phyloP scores from a whole-genome alignment of 2,329 filamentous ascomycete species.

The Phaeosphaeriaceae sp. region DNA sequence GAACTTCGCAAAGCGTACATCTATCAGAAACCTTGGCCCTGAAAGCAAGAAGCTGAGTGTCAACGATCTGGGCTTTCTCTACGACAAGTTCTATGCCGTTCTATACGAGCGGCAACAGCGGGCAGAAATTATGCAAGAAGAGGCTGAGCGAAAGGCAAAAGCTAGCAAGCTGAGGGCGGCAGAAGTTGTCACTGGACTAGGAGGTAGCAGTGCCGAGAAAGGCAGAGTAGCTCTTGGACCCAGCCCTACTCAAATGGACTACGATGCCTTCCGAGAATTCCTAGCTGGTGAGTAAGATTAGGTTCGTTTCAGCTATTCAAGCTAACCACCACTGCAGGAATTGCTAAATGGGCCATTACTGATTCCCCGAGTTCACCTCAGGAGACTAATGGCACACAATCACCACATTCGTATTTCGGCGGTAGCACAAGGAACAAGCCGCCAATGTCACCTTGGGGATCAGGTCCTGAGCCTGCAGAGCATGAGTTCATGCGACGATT shows the following conservation, averaged over 20 bases:
- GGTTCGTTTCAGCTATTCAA: background rate
- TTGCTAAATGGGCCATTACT: constrained; percentile 91
- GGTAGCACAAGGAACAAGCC: constrained; percentile 49
- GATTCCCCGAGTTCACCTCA: constrained; percentile 75
- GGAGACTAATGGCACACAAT: constrained; percentile 57
- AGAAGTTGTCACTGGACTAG: constrained; percentile 57
- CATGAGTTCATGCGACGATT: constrained; percentile 93
- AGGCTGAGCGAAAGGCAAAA: constrained; percentile 72
- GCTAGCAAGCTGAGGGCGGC: constrained; percentile 64
- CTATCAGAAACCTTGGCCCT: constrained; percentile 91
- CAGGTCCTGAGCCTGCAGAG: constrained; percentile 76
- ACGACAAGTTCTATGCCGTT: constrained; percentile 92
- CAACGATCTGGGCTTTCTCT: constrained; percentile 87
- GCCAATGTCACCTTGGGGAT: constrained; percentile 63
- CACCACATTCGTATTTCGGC: constrained; percentile 65
- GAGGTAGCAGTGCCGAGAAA: constrained; percentile 70
- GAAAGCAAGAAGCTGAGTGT: constrained; percentile 90
- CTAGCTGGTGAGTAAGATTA: constrained; percentile 64
- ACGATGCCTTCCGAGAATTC: constrained; percentile 94
- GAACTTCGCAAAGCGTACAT: constrained; percentile 95
- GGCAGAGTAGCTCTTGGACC: constrained; percentile 87
- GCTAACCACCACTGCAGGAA: constrained; percentile 56
- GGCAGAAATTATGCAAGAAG: constrained; percentile 71
- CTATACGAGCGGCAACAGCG: constrained; percentile 91
- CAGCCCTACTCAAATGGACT: constrained; percentile 94